A percentile compares a stretch with the other conserved stretches of the same genome.
phyloP scores from a whole-genome alignment of 1,139 yeast genomes.

The Lodderomyces margitis region DNA sequence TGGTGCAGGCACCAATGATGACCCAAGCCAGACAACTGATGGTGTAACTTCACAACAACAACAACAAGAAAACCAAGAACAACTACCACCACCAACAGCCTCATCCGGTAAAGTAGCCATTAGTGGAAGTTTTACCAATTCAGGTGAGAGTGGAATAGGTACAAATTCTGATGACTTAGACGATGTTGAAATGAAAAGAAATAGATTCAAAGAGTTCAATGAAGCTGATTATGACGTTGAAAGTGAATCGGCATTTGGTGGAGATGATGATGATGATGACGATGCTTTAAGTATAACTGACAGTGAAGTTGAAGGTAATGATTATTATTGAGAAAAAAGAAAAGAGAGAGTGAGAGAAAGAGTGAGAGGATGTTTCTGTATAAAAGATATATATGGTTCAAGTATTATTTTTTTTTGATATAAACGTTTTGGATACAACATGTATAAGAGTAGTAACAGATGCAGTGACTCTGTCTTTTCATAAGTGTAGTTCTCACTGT shows the following conservation, averaged over 20 bases:
- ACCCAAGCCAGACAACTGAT: neutral
- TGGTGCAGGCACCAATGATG: conserved; percentile 4
- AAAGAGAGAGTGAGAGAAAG: too few species aligned
- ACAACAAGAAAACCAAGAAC: too few species aligned
- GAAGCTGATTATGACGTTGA: conserved; percentile 50
- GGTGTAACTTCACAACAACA: neutral
- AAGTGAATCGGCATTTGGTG: conserved; percentile 34
- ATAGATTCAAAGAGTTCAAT: conserved; percentile 42
- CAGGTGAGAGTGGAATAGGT: conserved; percentile 21
- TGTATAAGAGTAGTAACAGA: too few species aligned
- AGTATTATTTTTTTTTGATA: too few species aligned
- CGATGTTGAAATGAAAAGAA: conserved; percentile 45
- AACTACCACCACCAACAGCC: too few species aligned
- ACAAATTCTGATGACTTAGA: conserved; percentile 25
- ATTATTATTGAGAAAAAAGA: conserved; percentile 31
- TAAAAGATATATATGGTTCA: too few species aligned
- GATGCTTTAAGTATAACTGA: conserved; percentile 27
- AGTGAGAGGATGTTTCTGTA: too few species aligned
- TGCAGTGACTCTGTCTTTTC: too few species aligned
- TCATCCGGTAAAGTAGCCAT: conserved; percentile 3
- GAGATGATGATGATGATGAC: conserved; percentile 21
- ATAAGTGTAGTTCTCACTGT: too few species aligned
- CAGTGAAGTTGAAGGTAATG: conserved; percentile 44
- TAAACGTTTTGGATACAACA: too few species aligned
- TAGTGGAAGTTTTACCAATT: conserved; percentile 18